A percentile compares a stretch with the other conserved stretches of the same genome.
These are phyloP conservation scores for Mucor mucedo DNA, from an alignment of 371 early-diverging fungal genomes.

Conservation along the genomic window DNA sequence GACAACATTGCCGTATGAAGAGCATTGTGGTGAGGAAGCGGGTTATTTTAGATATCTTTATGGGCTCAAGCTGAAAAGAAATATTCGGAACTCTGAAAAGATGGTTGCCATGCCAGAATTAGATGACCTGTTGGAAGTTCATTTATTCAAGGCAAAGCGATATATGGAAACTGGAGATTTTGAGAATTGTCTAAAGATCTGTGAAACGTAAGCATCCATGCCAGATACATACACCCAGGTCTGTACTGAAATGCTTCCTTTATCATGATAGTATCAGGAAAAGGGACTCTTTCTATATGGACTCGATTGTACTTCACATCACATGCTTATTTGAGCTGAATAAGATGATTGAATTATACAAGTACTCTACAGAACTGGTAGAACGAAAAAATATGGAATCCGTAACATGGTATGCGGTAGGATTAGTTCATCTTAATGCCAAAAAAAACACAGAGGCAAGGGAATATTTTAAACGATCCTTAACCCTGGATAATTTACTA, in stretches of 20 bases:
- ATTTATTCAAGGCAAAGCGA: conserved; percentile 65
- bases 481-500: conserved; percentile 64
- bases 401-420: conserved; percentile 76
- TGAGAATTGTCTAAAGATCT: conserved; percentile 61
- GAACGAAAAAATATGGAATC: conserved; percentile 37
- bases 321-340: conserved; percentile 69
- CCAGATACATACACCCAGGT: not conserved
- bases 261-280: conserved; percentile 54
- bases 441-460: conserved; percentile 66
- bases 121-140: conserved; percentile 58
- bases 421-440: conserved; percentile 70
- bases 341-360: conserved; percentile 66
- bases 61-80: conserved; percentile 60
- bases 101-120: conserved; percentile 38
- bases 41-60: conserved; percentile 67
- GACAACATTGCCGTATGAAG: conserved; percentile 55
- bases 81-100: conserved; percentile 48
- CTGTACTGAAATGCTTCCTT: not conserved
- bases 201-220: conserved; percentile 53
- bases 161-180: conserved; percentile 59
- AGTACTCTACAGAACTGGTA: conserved; percentile 48
- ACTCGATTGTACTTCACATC: conserved; percentile 64
- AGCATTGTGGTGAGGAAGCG: conserved; percentile 61
- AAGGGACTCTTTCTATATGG: conserved; percentile 62
- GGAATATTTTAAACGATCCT: conserved; percentile 55